Base-by-base conservation (phyloP, 192 early-diverging fungal species). In the Umbelopsis isabellina region DNA sequence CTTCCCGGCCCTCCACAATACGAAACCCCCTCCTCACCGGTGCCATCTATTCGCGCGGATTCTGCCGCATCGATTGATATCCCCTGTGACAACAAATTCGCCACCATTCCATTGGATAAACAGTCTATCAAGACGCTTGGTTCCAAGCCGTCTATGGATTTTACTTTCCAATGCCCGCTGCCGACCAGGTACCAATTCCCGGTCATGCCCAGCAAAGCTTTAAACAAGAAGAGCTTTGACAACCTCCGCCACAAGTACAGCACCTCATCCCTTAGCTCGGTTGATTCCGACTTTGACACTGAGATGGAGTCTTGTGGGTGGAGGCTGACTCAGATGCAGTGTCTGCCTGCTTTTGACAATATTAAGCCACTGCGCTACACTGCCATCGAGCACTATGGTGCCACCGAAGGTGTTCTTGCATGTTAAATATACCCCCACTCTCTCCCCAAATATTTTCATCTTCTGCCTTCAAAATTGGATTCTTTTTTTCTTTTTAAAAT, bases 301-400 rank as follows among this genome's bases (percentile, higher is more conserved):
- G 55, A 61, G 33, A 2, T 61, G 1, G 55, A 61, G 33, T 61
- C 55, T 35, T 61, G 55, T 25, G 55, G 55, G 4, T 61, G 55
- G 55, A 61, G 55, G 30, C 11, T 61, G 7, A 61, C 55, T 35
- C 55, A 61, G 30, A 61, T 61, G 55, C 55, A 61, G 27, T 61
- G 55, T 61, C 55, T 35, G 15, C 55, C 55, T 18, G 16, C 21
- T 35, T 61, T 61, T 35, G 55, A 61, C 27, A 27, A 35, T 22
- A 61, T 61, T 11, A 27, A 61, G 25, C 55, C 55, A 35, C n/a
- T 61, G 5, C 25, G 55, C 10, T 61, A 61, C 16, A 61, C 55
- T 16, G 25, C 55, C 25, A 61, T 61, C 16, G 55, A 35, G 33
- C 33, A 25, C 18, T 61, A 61, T 15, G 55, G 55, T 35, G 55